Evolutionary conservation across 1,284 basidiomycete genomes (phyloP), one percentile per base, ranked within the genome.

Genomic region (Ustilago loliicola): DNA sequence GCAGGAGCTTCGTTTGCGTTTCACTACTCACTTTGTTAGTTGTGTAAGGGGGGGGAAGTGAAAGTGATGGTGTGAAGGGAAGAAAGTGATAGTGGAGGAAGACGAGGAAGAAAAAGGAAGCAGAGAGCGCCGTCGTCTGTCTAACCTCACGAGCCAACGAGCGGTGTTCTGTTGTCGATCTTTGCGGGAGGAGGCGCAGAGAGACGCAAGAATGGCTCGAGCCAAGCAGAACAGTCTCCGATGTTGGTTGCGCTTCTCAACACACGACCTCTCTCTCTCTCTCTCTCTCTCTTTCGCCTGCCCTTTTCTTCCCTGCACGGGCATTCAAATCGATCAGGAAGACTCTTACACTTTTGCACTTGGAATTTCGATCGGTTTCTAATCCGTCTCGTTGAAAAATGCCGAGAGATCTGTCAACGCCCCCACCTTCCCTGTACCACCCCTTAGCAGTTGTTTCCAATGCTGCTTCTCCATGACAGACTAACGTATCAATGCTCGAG

Each of bases 11-110:
- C 21, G 48, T 11, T 42, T 32, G 51, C 15, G 21, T 13, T 40
- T 11, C n/a, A 7, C 15, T 47, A 73, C 71, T 73, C 61, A 73
- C 71, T 73, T 73, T 64, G 61, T 57, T 65, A 56, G 23, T 47
- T 42, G 36, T 57, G 50, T 32, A 36, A 48, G 29, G 40, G 36
- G 40, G 36, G 47, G 10, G 50, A 40, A 45, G 42, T 10, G 36
- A 17, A 40, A 56, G 55, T 45, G 61, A 57, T 61, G 52, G 40
- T 59, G 42, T 32, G 27, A 25, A 51, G 47, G 55, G 36, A 19
- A 58, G 30, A 29, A 52, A 21, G 50, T 42, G 59, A 53, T 62
- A 51, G 40, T 62, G 50, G n/a, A 27, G 58, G 29, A 59, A 25
- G 42, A 65, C 21, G 48, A 15, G n/a, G 45, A 27, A 50, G 48